Percentiles rank a stretch among this genome's conserved stretches.
Conservation (phyloP, 73 alveolate species). For the Paraurostyla sp. region DNA sequence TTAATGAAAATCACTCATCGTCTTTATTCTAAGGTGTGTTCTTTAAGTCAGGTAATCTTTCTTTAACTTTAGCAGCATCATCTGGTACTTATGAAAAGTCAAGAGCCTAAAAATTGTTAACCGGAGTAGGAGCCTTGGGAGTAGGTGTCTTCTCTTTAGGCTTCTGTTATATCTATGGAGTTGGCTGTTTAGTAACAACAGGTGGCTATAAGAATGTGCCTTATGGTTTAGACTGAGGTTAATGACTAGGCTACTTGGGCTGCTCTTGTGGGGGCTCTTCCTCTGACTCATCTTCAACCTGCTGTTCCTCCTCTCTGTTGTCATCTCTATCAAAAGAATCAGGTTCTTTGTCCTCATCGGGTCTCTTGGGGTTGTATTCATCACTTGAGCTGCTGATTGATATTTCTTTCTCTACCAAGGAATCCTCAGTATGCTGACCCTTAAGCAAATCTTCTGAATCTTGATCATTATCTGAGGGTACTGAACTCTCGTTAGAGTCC, state of each 20-base stretch:
- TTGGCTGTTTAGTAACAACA: too few species aligned
- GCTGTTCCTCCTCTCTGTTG: too few species aligned
- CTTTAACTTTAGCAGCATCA: slow-evolving; percentile 43
- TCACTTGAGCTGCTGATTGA: slow-evolving; percentile 5
- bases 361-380: not conserved
- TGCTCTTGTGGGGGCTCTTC: not conserved
- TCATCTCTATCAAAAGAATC: slow-evolving; percentile 11
- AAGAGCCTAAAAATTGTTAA: not conserved
- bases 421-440: slow-evolving; percentile 13
- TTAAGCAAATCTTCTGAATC: slow-evolving; percentile 23
- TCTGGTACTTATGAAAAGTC: slow-evolving; percentile 35
- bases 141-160: not conserved
- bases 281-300: not conserved
- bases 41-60: slow-evolving; percentile 31
- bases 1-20: too few species aligned
- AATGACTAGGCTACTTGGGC: not conserved
- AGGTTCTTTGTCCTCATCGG: not conserved
- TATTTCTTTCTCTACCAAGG: slow-evolving; percentile 13
- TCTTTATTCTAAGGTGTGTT: slow-evolving; percentile 26
- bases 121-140: not conserved
- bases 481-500: slow-evolving; percentile 38
- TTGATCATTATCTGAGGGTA: not conserved
- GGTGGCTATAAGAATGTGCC: too few species aligned
- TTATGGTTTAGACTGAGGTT: too few species aligned
- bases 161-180: too few species aligned